Conservation (phyloP, 179 eudicot genomes). For the Silene vulgaris region DNA sequence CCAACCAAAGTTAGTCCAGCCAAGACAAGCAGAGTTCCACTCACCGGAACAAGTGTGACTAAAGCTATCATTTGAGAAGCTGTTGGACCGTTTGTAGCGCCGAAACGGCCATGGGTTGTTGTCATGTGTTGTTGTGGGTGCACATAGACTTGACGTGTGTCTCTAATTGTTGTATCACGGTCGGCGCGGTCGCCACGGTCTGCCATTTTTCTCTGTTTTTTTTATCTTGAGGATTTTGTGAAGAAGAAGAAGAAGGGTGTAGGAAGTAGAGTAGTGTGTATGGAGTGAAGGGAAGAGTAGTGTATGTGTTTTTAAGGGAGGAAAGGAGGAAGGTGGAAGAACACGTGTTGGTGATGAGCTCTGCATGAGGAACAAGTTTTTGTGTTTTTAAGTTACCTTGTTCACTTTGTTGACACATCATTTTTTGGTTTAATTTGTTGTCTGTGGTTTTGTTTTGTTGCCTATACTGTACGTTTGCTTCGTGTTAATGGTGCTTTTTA, state of each 20-base stretch:
- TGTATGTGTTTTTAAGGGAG: constrained; percentile 20
- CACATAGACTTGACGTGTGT: constrained; percentile 41
- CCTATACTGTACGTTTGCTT: neutral
- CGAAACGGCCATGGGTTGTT: constrained; percentile 4
- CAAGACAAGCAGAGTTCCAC: constrained; percentile 48
- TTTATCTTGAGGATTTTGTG: neutral
- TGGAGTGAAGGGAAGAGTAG: neutral
- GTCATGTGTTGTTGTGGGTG: constrained; percentile 32
- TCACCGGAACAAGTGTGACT: constrained; percentile 47
- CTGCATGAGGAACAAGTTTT: constrained; percentile 47
- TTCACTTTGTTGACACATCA: constrained; percentile 19
- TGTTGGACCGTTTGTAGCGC: constrained; percentile 36
- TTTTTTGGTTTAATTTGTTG: neutral
- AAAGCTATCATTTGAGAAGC: constrained; percentile 44
- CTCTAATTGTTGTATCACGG: constrained; percentile 19
- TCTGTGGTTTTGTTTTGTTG: neutral
- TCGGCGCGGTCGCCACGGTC: constrained; percentile 8
- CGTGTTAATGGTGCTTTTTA: neutral
- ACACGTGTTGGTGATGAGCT: constrained; percentile 32
- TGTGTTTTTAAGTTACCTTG: neutral
- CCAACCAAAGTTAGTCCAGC: constrained; percentile 47
- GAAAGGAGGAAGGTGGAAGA: constrained; percentile 24
- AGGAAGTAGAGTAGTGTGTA: neutral
- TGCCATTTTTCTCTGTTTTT: neutral
- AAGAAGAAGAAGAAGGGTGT: neutral